Base-by-base conservation (phyloP, 73 alveolate genomes). In the Blepharisma japonicum region DNA sequence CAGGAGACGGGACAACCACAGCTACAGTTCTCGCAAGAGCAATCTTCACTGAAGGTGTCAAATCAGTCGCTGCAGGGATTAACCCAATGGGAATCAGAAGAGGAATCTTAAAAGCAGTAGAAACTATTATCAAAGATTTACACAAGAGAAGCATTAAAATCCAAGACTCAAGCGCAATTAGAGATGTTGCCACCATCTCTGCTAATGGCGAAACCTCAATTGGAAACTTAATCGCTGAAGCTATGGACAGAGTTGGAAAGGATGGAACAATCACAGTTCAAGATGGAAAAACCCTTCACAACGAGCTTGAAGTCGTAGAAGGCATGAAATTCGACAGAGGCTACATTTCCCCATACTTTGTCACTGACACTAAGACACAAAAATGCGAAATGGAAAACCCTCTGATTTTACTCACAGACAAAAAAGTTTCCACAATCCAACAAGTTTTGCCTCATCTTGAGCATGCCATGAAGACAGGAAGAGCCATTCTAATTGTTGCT, bases 1-100 rank as follows among this genome's bases (percentile, higher is more conserved):
- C 99, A 67, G 99, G 99, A 42, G 99, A 96, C 81, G 99, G 99
- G 71, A 96, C 99, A 48, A 96, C 99, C 49, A 96, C 99, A 9
- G 98, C 99, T 81, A 94, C 99, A 7, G 92, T 96, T 50, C 89
- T 96, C 48, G 98, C 99, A 7, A 85, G 99, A 81, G 99, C 96
- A 50, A 81, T 94, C 85, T 94, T 87, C 90, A 87, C 86, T 78
- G 99, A 94, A 68, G 98, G 99, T 14, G 89, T 94, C 82, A 94
- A 94, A 89, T 89, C 97, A 47, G 98, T 96, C 14, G 98, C 99
- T 9, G 98, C 99, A 14, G 99, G 99, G 68, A 85, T 96, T 94
- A 95, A 95, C 90, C 99, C 99, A 20, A 94, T 94, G 98, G 99
- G 96, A 82, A 83, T 96, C 68, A 96, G 98, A 92, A 83, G 98